phyloP scores from a whole-genome alignment of 345 rosid genomes.

The Erucastrum elatum region DNA sequence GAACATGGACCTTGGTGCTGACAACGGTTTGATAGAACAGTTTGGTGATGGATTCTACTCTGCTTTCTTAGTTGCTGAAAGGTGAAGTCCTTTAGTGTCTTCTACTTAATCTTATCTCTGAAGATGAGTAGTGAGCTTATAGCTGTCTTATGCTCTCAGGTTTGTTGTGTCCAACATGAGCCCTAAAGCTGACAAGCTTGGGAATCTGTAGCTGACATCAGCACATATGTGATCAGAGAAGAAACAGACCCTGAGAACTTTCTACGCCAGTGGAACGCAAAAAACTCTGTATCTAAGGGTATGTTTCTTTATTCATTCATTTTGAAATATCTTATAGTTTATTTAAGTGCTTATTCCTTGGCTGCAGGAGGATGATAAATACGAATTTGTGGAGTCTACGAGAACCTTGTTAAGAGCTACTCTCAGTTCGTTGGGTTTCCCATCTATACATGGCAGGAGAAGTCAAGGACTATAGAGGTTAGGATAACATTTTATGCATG shows the following conservation, averaged over 20 bases:
- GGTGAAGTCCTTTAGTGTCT: slow-evolving; percentile 43
- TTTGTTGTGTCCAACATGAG: slow-evolving; percentile 93
- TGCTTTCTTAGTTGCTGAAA: slow-evolving; percentile 95
- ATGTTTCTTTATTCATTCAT: neutral
- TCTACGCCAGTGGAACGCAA: slow-evolving; percentile 77
- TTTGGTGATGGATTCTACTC: slow-evolving; percentile 99
- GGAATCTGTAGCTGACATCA: slow-evolving; percentile 89
- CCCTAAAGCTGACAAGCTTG: slow-evolving; percentile 94
- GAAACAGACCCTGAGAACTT: slow-evolving; percentile 82
- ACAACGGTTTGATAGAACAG: slow-evolving; percentile 88
- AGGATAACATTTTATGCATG: neutral
- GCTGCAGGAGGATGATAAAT: slow-evolving; percentile 84
- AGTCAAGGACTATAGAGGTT: slow-evolving; percentile 89
- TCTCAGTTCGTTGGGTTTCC: slow-evolving; percentile 98
- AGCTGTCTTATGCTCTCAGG: slow-evolving; percentile 43
- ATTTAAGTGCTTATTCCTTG: neutral
- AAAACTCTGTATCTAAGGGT: slow-evolving; percentile 84
- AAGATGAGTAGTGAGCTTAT: neutral
- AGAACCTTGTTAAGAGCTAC: slow-evolving; percentile 87
- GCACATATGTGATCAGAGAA: slow-evolving; percentile 83
- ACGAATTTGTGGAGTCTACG: slow-evolving; percentile 71
- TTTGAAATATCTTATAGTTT: neutral
- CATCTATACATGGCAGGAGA: slow-evolving; percentile 85
- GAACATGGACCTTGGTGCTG: slow-evolving; percentile 87
- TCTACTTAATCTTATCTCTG: neutral